Conservation (phyloP, 257 asterid species). For the Solanum medicagineum region DNA sequence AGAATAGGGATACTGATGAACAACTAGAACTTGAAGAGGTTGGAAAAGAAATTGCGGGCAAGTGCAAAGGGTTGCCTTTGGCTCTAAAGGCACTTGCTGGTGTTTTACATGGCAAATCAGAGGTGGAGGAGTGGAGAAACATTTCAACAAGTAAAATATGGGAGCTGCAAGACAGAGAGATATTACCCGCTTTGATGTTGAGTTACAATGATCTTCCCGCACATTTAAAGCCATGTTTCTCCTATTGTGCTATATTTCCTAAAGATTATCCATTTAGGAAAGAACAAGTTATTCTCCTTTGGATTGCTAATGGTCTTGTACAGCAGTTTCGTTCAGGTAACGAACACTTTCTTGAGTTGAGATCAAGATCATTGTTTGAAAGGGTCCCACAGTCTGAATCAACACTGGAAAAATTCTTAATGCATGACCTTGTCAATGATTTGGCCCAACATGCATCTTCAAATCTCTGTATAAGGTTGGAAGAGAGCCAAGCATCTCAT, state of each 20-base stretch:
- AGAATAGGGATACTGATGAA: too few species aligned
- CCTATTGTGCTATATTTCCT: slow-evolving; percentile 2
- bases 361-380: background rate
- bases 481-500: background rate
- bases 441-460: background rate
- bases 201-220: background rate
- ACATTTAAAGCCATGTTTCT: background rate
- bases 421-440: slow-evolving; percentile 9
- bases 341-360: background rate
- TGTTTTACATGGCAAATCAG: background rate
- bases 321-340: background rate
- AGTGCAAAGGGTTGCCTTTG: background rate
- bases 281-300: background rate
- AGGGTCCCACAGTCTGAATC: background rate
- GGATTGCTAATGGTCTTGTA: background rate
- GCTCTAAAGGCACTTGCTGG: background rate
- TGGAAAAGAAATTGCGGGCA: background rate
- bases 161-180: background rate
- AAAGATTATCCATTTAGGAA: background rate
- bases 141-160: background rate
- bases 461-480: background rate
- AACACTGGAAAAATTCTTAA: background rate
- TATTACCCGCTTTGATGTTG: background rate
- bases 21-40: background rate
- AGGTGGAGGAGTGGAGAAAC: background rate